Evolutionary conservation across 805 yeast genomes (phyloP).

Genomic region (Grigorovia jiainica): DNA sequence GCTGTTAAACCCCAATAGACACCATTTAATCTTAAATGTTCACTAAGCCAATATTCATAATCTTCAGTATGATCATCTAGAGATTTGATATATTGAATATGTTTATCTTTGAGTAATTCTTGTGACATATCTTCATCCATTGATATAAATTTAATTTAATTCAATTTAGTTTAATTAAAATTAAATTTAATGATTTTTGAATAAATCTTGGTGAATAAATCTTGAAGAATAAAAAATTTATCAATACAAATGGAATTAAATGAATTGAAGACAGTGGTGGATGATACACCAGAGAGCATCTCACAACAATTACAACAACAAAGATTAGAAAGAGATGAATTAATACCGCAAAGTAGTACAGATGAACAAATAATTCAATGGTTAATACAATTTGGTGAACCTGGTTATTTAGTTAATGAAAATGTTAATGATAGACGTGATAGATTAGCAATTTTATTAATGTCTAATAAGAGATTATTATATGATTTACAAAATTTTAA

Average conservation of each 20-base stretch:
- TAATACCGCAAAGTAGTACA: conserved; percentile 41
- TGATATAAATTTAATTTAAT: too few species aligned
- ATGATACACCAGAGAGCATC: background rate
- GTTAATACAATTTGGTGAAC: conserved; percentile 45
- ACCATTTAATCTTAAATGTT: conserved; percentile 84
- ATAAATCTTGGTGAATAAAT: too few species aligned
- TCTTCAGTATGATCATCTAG: conserved; percentile 48
- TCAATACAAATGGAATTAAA: too few species aligned
- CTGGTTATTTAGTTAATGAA: conserved; percentile 50
- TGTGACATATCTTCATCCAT: background rate
- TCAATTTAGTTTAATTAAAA: too few species aligned
- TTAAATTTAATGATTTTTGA: too few species aligned
- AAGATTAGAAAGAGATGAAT: background rate
- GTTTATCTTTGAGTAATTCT: conserved; percentile 36
- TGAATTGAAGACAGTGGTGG: background rate
- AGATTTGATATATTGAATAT: conserved; percentile 45
- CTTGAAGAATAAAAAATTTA: too few species aligned
- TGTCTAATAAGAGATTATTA: conserved; percentile 25
- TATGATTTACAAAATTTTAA: conserved; percentile 5
- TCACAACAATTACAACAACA: background rate
- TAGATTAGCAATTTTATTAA: conserved; percentile 41
- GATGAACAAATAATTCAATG: conserved; percentile 51
- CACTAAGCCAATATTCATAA: conserved; percentile 78
- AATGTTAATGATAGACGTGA: conserved; percentile 50
- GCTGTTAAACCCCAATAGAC: conserved; percentile 93